Evolutionary conservation across 2,329 filamentous ascomycete genomes (phyloP).

Genomic region (Ascochyta lentis): DNA sequence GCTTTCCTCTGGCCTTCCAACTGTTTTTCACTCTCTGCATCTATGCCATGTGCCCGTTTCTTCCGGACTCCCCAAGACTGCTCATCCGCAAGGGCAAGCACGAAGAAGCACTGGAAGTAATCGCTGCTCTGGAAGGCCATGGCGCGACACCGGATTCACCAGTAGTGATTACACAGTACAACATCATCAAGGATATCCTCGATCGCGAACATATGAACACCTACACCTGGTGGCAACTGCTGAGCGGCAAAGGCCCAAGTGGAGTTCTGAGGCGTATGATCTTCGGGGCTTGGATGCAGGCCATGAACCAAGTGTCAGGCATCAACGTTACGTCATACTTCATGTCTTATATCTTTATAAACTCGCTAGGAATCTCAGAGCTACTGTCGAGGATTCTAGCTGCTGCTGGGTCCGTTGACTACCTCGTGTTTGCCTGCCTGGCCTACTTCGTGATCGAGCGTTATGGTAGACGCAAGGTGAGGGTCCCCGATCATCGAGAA

Average conservation of each 20-base stretch:
- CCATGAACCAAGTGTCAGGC: conserved; percentile 53
- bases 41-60: conserved; percentile 57
- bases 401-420: conserved; percentile 56
- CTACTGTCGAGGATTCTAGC: conserved; percentile 45
- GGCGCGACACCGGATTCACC: conserved; percentile 47
- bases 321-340: conserved; percentile 50
- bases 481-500: background rate
- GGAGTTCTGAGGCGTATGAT: conserved; percentile 54
- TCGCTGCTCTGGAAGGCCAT: conserved; percentile 49
- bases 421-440: conserved; percentile 53
- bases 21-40: conserved; percentile 65
- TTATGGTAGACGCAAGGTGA: conserved; percentile 53
- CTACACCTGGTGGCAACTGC: conserved; percentile 55
- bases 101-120: conserved; percentile 50
- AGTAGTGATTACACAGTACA: conserved; percentile 44
- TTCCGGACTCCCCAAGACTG: conserved; percentile 54
- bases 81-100: conserved; percentile 60
- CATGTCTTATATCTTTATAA: conserved; percentile 52
- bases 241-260: conserved; percentile 51
- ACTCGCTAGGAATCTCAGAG: conserved; percentile 48
- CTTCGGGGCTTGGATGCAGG: conserved; percentile 55
- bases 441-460: conserved; percentile 58
- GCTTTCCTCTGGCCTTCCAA: conserved; percentile 62
- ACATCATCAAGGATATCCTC: conserved; percentile 49
- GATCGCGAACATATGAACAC: conserved; percentile 55